Evolutionary conservation across 768 basidiomycete genomes (phyloP).

Genomic region (Daedaleopsis sinensis): DNA sequence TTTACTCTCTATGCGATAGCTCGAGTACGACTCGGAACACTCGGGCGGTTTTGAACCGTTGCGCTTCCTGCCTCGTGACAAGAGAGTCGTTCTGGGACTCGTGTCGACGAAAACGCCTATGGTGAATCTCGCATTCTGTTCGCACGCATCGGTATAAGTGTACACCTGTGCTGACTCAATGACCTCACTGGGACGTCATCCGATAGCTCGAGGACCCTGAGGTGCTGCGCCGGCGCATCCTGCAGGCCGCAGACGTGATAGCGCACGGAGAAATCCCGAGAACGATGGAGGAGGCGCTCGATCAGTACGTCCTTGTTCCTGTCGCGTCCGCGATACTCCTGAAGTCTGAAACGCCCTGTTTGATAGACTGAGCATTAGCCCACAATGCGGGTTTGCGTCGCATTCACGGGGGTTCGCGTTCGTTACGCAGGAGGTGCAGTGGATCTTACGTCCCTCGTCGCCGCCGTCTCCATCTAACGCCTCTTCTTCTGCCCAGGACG

Average conservation of each 20-base stretch:
- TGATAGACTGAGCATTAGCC: conserved; percentile 42
- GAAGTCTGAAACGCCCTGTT: too few relatives aligned
- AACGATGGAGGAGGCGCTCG: conserved; percentile 40
- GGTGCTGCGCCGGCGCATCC: conserved; percentile 39
- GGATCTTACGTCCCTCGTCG: background rate
- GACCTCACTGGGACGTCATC: background rate
- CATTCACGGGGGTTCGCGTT: conserved; percentile 28
- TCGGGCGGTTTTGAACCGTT: conserved; percentile 61
- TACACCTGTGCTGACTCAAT: background rate
- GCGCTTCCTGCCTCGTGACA: conserved; percentile 47
- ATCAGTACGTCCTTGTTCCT: conserved; percentile 31
- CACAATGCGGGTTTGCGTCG: conserved; percentile 53
- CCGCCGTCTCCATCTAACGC: background rate
- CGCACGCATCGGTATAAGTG: background rate
- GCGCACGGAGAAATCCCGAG: conserved; percentile 40
- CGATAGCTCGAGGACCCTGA: conserved; percentile 41
- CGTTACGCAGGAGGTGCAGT: conserved; percentile 13
- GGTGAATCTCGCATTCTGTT: conserved; percentile 24
- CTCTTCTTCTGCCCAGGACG: background rate
- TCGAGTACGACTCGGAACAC: conserved; percentile 65
- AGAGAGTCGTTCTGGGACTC: conserved; percentile 43
- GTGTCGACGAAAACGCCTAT: conserved; percentile 44
- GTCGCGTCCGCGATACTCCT: background rate
- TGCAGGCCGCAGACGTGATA: conserved; percentile 44
- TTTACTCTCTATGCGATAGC: conserved; percentile 27